phyloP scores from a whole-genome alignment of 306 rosid genomes.

The Lagenaria siceraria region DNA sequence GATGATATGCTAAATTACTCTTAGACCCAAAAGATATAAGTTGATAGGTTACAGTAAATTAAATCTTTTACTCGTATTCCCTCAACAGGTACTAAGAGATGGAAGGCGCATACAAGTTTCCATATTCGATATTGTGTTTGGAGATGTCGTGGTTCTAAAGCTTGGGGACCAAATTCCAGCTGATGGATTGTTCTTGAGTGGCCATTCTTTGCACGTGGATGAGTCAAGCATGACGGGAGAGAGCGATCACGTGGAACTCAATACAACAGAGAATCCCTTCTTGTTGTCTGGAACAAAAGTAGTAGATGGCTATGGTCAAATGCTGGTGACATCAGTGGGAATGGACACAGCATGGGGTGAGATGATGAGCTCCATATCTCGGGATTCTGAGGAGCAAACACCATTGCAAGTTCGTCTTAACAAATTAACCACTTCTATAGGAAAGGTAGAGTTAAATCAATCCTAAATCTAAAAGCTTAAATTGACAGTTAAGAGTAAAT shows the following conservation, averaged over 20 bases:
- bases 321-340: slow-evolving; percentile 77
- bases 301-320: slow-evolving; percentile 51
- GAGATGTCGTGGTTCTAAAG: slow-evolving; percentile 50
- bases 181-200: slow-evolving; percentile 59
- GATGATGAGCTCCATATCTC: slow-evolving; percentile 77
- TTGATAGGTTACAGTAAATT: background rate
- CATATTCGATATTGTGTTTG: slow-evolving; percentile 60
- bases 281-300: slow-evolving; percentile 75
- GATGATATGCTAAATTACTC: background rate
- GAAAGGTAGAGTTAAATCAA: slow-evolving; percentile 27
- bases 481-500: background rate
- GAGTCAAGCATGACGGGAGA: slow-evolving; percentile 96
- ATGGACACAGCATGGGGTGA: slow-evolving; percentile 78
- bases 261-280: slow-evolving; percentile 35
- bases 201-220: slow-evolving; percentile 62
- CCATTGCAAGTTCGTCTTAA: slow-evolving; percentile 79
- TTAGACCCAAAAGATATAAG: background rate
- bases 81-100: slow-evolving; percentile 29
- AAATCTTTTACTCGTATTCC: background rate
- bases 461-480: background rate
- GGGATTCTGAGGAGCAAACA: slow-evolving; percentile 45
- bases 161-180: slow-evolving; percentile 88
- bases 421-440: slow-evolving; percentile 62
- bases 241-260: slow-evolving; percentile 66
- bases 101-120: slow-evolving; percentile 48